These are phyloP conservation scores for Beta lomatogona DNA, from an alignment of 179 eudicot species.

Conservation along the genomic window DNA sequence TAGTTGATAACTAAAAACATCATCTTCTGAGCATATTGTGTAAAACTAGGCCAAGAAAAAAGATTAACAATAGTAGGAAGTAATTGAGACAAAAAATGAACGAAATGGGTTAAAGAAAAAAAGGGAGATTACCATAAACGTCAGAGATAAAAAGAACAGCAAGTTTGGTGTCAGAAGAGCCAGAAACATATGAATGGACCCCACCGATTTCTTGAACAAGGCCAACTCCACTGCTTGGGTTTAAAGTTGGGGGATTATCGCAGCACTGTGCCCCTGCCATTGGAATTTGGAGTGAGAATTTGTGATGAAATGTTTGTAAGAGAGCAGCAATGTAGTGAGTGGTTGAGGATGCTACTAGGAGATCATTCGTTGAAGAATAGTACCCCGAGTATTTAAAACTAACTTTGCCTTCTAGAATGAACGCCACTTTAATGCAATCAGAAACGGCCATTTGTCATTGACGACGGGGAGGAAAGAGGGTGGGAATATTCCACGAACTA, in stretches of 20 bases:
- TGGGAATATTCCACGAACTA: too few relatives aligned
- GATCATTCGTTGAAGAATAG: too few relatives aligned
- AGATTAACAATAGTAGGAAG: background rate
- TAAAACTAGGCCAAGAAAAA: background rate
- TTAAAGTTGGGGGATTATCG: conserved; percentile 54
- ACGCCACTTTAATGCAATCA: too few relatives aligned
- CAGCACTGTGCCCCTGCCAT: conserved; percentile 74
- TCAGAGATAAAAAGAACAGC: conserved; percentile 59
- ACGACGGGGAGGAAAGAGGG: too few relatives aligned
- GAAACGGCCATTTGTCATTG: too few relatives aligned
- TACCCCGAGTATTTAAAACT: too few relatives aligned
- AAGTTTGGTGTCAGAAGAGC: conserved; percentile 41
- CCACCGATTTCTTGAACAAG: conserved; percentile 47
- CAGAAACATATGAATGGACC: conserved; percentile 50
- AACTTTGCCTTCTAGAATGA: too few relatives aligned
- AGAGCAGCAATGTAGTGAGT: too few relatives aligned
- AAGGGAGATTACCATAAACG: conserved; percentile 28
- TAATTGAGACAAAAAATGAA: background rate
- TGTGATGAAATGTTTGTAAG: too few relatives aligned
- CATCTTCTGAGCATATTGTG: too few relatives aligned
- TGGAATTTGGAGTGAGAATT: background rate
- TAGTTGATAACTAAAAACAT: too few relatives aligned
- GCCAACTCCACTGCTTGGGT: conserved; percentile 45
- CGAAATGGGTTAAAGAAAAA: background rate
- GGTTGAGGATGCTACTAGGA: too few relatives aligned